Evolutionary conservation across 768 basidiomycete genomes (phyloP).

Genomic region (Chalciporus chontae): DNA sequence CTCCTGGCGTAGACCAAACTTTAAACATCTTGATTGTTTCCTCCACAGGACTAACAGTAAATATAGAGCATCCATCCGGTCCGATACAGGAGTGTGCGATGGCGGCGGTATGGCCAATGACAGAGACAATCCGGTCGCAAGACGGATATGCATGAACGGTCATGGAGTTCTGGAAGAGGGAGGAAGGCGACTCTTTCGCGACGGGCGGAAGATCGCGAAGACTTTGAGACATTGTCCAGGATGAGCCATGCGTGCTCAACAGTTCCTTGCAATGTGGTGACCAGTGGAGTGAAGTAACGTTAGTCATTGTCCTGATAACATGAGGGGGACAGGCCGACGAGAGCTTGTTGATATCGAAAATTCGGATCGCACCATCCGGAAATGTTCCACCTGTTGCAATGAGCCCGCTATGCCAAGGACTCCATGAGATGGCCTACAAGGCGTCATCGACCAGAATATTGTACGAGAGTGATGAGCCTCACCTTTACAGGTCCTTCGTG

Average conservation of each 20-base stretch:
- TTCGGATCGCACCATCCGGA: constrained; percentile 54
- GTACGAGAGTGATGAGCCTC: not conserved
- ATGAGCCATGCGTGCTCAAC: constrained; percentile 68
- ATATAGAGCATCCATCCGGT: constrained; percentile 59
- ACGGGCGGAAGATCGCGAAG: constrained; percentile 16
- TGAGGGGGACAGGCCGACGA: constrained; percentile 47
- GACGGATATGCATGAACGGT: constrained; percentile 54
- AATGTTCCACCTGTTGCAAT: constrained; percentile 67
- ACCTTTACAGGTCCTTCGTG: constrained; percentile 46
- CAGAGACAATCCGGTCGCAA: constrained; percentile 47
- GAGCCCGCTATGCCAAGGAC: constrained; percentile 66
- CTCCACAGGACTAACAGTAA: constrained; percentile 60
- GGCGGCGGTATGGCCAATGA: constrained; percentile 51
- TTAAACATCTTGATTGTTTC: constrained; percentile 75
- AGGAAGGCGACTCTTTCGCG: constrained; percentile 19
- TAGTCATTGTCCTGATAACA: constrained; percentile 42
- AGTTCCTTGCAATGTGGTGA: constrained; percentile 83
- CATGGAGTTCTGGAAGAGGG: constrained; percentile 39
- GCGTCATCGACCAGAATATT: not conserved
- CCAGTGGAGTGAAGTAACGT: constrained; percentile 60
- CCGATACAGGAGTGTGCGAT: constrained; percentile 61
- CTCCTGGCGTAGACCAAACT: constrained; percentile 45
- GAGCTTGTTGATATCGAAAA: constrained; percentile 43
- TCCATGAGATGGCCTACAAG: constrained; percentile 66
- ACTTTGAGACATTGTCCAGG: constrained; percentile 24